phyloP scores from a whole-genome alignment of 352 stramenopile genomes.

The Pythium oligandrum region DNA sequence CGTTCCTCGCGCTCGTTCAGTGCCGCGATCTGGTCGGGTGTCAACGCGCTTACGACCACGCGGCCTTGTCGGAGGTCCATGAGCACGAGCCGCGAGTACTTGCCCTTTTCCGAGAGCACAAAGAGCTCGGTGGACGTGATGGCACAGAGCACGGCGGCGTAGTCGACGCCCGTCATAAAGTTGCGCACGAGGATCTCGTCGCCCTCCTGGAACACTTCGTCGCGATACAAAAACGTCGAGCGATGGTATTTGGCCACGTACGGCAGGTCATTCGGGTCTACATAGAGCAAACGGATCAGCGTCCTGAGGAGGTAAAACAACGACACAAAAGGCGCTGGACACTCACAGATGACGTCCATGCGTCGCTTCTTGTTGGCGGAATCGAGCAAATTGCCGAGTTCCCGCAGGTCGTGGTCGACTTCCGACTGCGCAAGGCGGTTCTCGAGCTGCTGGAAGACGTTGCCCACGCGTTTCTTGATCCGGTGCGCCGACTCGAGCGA shows the following conservation, averaged over 20 bases:
- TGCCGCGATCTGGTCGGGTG: conserved; percentile 38
- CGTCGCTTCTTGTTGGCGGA: conserved; percentile 61
- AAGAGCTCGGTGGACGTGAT: conserved; percentile 70
- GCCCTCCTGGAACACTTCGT: conserved; percentile 73
- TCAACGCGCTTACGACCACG: conserved; percentile 51
- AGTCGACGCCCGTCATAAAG: conserved; percentile 45
- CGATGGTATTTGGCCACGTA: conserved; percentile 61
- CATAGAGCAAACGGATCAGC: conserved; percentile 4
- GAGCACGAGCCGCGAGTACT: conserved; percentile 68
- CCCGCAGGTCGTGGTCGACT: conserved; percentile 64
- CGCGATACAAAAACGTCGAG: conserved; percentile 71
- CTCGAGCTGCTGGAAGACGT: conserved; percentile 67
- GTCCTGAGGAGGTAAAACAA: background rate
- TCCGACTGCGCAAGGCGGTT: conserved; percentile 67
- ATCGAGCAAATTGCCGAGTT: conserved; percentile 26
- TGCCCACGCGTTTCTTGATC: conserved; percentile 63
- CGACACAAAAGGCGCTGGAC: background rate
- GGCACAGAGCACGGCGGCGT: conserved; percentile 63
- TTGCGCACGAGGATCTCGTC: conserved; percentile 76
- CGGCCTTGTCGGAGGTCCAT: conserved; percentile 68
- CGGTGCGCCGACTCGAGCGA: conserved; percentile 55
- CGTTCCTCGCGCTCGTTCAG: conserved; percentile 33
- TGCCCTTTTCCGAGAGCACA: conserved; percentile 77
- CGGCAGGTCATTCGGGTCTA: conserved; percentile 21
- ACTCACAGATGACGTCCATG: conserved; percentile 31